Conservation (phyloP, 345 rosid genomes). For the Salix viminalis region DNA sequence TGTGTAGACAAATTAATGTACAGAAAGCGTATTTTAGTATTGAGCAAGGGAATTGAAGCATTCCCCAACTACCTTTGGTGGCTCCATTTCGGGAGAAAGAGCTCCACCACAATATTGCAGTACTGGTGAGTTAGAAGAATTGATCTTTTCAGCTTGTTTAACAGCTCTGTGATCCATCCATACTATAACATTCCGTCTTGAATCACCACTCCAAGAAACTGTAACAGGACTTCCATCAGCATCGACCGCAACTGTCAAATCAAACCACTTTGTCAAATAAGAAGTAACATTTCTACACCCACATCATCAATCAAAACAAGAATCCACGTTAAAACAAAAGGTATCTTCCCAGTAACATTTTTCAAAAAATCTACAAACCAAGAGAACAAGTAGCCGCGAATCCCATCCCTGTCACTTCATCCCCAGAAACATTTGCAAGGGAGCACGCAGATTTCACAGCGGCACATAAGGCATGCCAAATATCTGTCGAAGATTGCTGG, state of each 20-base stretch:
- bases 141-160: conserved; percentile 87
- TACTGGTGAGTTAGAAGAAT: conserved; percentile 70
- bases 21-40: background rate
- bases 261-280: background rate
- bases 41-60: background rate
- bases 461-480: conserved; percentile 96
- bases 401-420: conserved; percentile 71
- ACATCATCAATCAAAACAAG: background rate
- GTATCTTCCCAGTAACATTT: background rate
- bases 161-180: conserved; percentile 99
- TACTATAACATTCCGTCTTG: conserved; percentile 82
- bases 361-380: conserved; percentile 43
- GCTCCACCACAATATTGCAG: conserved; percentile 90
- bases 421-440: conserved; percentile 59
- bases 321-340: background rate
- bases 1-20: background rate
- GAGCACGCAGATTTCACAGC: conserved; percentile 74
- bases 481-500: conserved; percentile 98
- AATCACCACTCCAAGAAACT: conserved; percentile 95
- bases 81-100: conserved; percentile 93
- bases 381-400: conserved; percentile 97
- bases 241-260: conserved; percentile 83
- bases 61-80: conserved; percentile 61
- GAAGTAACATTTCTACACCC: background rate
- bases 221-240: conserved; percentile 93